phyloP scores from a whole-genome alignment of 805 yeast genomes.

The Candida odintsovae region DNA sequence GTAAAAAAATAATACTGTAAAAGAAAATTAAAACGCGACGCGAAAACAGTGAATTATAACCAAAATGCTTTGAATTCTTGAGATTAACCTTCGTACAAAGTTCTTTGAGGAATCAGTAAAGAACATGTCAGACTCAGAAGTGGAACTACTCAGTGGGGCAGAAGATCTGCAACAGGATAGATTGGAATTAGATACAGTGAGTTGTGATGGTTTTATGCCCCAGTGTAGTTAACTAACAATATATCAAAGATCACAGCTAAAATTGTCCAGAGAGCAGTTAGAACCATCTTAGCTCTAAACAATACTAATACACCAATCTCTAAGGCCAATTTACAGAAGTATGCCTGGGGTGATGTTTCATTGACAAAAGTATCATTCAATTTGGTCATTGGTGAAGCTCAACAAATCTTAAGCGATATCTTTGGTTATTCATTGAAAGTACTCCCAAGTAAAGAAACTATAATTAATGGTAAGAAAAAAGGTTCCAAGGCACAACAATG shows the following conservation, averaged over 20 bases:
- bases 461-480: conserved; percentile 7
- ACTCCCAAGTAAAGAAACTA: conserved; percentile 12
- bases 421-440: conserved; percentile 7
- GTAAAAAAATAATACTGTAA: too few species aligned
- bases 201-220: too few species aligned
- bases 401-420: conserved; percentile 1
- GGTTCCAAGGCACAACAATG: conserved; percentile 11
- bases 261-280: conserved; percentile 4
- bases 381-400: conserved; percentile 4
- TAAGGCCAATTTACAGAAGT: conserved; percentile 6
- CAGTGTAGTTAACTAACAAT: too few species aligned
- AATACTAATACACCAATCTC: conserved; percentile 10
- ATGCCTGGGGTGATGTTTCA: conserved; percentile 9
- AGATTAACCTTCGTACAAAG: too few species aligned
- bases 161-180: not conserved
- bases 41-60: too few species aligned
- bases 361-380: conserved; percentile 4
- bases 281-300: conserved; percentile 10
- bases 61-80: too few species aligned
- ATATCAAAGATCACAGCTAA: conserved; percentile 3
- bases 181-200: not conserved
- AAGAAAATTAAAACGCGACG: not conserved
- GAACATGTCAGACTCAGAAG: not conserved
- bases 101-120: too few species aligned
- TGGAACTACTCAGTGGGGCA: not conserved